Base-by-base conservation (phyloP, 495 filamentous ascomycete genomes). In the Amniculicola lignicola region DNA sequence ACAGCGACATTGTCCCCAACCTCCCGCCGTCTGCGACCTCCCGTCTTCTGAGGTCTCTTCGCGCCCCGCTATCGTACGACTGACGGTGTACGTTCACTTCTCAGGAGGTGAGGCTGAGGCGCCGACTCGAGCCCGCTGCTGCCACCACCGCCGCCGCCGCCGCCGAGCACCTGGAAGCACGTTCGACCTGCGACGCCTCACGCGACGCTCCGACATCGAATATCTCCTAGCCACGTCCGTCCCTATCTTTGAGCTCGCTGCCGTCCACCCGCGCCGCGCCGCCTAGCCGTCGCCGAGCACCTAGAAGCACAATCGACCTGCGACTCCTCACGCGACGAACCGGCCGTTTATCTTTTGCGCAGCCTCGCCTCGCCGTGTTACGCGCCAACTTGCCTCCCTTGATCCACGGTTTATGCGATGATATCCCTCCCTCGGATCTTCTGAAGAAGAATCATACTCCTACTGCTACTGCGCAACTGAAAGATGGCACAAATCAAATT, bases 401-500 rank as follows among this genome's bases (percentile, higher is more conserved):
- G 37, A 40, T 40, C 37, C 37, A 40, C 37, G 16, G 37, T 40
- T 40, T 40, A 10, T 40, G 37, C 37, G 37, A 40, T 40, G 37
- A 40, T 40, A 40, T 40, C 37, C 37, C 37, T 40, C 37, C 37
- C 37, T 40, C 37, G 37, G 37, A 40, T 40, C 37, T 40, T 40
- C 37, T 40, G 16, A 40, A 40, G 37, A 40, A 40, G 37, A 40
- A 40, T 40, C 37, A 40, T 40, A 40, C 37, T 40, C 37, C n/a
- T n/a, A n/a, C n/a, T n/a, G n/a, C 37, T 40, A 40, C 37, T 40
- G 37, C 37, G 37, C 37, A 40, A 40, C 37, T 40, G 16, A 40
- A 40, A 40, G 44, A 48, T 48, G 44, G 44, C 44, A 48, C 44
- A 48, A 48, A 48, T 48, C 27, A 48, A 16, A 46, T 54, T 45